A percentile compares a stretch with the other conserved stretches of the same genome.
phyloP scores from a whole-genome alignment of 1,284 basidiomycete genomes.

The Ganoderma meredithae region DNA sequence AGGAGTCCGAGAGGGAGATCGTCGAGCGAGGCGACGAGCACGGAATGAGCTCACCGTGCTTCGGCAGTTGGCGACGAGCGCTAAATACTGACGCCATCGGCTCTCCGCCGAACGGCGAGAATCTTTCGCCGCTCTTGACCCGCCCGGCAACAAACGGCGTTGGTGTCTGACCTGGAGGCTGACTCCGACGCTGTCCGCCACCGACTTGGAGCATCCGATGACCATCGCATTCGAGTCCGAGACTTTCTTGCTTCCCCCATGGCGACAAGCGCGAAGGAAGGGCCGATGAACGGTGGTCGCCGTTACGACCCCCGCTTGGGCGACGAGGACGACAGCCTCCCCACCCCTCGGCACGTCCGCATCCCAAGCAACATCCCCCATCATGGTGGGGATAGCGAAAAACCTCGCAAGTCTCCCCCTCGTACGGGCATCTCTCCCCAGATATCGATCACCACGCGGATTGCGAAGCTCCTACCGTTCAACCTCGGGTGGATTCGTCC shows the following conservation, averaged over 20 bases:
- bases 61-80: slow-evolving; percentile 1
- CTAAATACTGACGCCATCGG: background rate
- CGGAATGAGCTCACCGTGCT: background rate
- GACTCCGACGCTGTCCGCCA: background rate
- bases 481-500: slow-evolving; percentile 61
- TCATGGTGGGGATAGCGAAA: slow-evolving; percentile 11
- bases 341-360: slow-evolving; percentile 32
- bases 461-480: slow-evolving; percentile 26
- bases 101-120: background rate
- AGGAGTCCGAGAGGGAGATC: background rate
- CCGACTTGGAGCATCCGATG: background rate
- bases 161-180: background rate
- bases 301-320: slow-evolving; percentile 41
- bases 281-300: slow-evolving; percentile 20
- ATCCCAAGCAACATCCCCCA: slow-evolving; percentile 25
- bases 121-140: background rate
- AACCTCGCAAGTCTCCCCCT: background rate
- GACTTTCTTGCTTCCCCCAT: background rate
- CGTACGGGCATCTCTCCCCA: slow-evolving; percentile 7
- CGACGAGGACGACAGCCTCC: slow-evolving; percentile 34
- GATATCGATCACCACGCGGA: slow-evolving; percentile 8
- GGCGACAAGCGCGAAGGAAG: slow-evolving; percentile 9
- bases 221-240: background rate
- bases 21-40: slow-evolving; percentile 16
- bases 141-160: background rate